Conservation (phyloP, 2,329 filamentous ascomycete genomes). For the Cyphellophora europaea region DNA sequence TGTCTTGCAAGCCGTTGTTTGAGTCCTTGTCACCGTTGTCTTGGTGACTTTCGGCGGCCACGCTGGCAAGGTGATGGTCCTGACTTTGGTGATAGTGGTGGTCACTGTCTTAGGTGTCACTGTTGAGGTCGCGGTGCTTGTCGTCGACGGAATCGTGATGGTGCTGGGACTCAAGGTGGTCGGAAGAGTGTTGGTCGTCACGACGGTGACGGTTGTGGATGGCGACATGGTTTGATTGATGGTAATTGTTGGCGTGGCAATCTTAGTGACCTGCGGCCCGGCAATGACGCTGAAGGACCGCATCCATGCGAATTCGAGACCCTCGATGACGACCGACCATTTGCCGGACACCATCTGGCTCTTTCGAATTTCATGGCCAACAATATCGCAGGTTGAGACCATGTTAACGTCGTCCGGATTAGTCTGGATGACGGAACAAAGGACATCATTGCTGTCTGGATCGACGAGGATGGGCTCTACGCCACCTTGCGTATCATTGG, state of each 20-base stretch:
- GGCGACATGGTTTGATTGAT: background rate
- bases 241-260: background rate
- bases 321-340: conserved; percentile 16
- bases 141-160: conserved; percentile 12
- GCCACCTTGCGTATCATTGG: conserved; percentile 11
- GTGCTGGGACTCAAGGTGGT: conserved; percentile 8
- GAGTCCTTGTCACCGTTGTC: conserved; percentile 11
- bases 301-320: conserved; percentile 16
- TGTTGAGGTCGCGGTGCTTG: conserved; percentile 10
- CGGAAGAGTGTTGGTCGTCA: conserved; percentile 9
- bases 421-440: conserved; percentile 16
- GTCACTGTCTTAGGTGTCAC: conserved; percentile 10
- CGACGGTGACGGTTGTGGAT: conserved; percentile 13
- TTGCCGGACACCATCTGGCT: conserved; percentile 14
- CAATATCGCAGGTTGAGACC: conserved; percentile 15
- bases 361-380: conserved; percentile 14
- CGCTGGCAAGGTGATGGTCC: conserved; percentile 8
- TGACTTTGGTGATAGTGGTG: conserved; percentile 8
- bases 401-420: conserved; percentile 12
- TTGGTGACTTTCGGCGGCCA: too few relatives aligned
- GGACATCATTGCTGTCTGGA: conserved; percentile 15
- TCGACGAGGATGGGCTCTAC: conserved; percentile 16
- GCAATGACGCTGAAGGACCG: conserved; percentile 14
- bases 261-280: conserved; percentile 13
- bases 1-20: conserved; percentile 5